Conservation (phyloP, 306 rosid species). For the Cicer pinnatifidum region DNA sequence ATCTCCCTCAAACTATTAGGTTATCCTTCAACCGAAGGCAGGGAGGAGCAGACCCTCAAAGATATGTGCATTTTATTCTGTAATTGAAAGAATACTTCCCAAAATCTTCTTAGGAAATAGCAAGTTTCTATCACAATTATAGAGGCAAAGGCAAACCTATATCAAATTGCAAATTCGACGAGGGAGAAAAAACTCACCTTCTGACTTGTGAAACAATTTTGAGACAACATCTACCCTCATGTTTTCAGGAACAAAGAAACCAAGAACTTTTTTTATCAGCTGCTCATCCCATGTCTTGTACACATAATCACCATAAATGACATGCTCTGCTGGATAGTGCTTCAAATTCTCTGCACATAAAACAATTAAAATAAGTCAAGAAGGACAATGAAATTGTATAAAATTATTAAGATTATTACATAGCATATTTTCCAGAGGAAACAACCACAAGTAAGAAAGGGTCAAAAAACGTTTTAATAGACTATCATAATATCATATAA, state of each 20-base stretch:
- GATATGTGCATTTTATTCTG: not conserved
- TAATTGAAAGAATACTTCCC: not conserved
- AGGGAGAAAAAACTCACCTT: slow-evolving; percentile 56
- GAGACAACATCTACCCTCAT: slow-evolving; percentile 91
- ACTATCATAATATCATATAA: not conserved
- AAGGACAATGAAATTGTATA: slow-evolving; percentile 29
- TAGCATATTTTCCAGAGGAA: slow-evolving; percentile 25
- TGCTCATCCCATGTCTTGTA: slow-evolving; percentile 84
- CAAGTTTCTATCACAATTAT: slow-evolving; percentile 35
- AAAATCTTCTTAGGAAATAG: not conserved
- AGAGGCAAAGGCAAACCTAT: not conserved
- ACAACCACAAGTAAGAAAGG: slow-evolving; percentile 18
- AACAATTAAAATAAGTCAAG: slow-evolving; percentile 36
- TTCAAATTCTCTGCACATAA: slow-evolving; percentile 70
- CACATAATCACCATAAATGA: slow-evolving; percentile 83
- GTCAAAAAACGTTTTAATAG: slow-evolving; percentile 14
- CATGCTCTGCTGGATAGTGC: slow-evolving; percentile 77
- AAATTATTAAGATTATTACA: slow-evolving; percentile 9
- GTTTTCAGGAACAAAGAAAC: slow-evolving; percentile 86
- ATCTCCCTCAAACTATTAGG: not conserved
- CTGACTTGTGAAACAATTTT: slow-evolving; percentile 58
- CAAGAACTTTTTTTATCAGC: slow-evolving; percentile 65
- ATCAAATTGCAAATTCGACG: slow-evolving; percentile 26
- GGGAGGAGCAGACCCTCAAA: not conserved
- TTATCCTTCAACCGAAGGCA: not conserved